These are phyloP conservation scores for Micromonas commoda DNA, from an alignment of 139 green algal genomes.

Conservation along the genomic window DNA sequence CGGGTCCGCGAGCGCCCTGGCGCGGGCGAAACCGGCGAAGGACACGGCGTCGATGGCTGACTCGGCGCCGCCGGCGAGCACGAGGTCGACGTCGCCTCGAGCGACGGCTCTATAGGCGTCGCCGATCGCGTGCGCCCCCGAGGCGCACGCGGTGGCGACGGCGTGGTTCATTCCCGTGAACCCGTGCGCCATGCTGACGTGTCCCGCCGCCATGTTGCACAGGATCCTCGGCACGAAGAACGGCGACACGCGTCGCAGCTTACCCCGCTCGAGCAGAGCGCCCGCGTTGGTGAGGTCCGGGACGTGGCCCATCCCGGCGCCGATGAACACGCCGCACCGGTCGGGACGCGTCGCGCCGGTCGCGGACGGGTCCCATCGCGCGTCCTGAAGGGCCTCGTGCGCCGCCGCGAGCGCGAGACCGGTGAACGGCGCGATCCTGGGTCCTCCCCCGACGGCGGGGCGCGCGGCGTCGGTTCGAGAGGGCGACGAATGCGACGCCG, in stretches of 20 bases:
- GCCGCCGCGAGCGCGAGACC: constrained; percentile 7
- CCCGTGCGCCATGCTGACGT: constrained; percentile 71
- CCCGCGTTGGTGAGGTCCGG: constrained; percentile 67
- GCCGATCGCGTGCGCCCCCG: constrained; percentile 58
- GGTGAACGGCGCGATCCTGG: constrained; percentile 27
- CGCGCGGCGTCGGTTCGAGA: background rate
- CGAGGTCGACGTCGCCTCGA: constrained; percentile 74
- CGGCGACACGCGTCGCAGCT: constrained; percentile 63
- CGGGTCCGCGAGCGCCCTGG: constrained; percentile 55
- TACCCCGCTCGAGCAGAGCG: constrained; percentile 36
- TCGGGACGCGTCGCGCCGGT: constrained; percentile 18
- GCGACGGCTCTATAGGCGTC: constrained; percentile 78
- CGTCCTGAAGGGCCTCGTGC: constrained; percentile 48
- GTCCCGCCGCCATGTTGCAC: constrained; percentile 83
- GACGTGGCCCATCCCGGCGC: constrained; percentile 78
- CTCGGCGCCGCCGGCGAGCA: constrained; percentile 62
- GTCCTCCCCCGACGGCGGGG: constrained; percentile 26
- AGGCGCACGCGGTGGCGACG: constrained; percentile 63
- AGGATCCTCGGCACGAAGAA: constrained; percentile 90
- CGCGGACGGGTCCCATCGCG: constrained; percentile 39
- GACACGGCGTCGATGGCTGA: constrained; percentile 79
- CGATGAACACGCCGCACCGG: constrained; percentile 71
- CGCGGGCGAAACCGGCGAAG: constrained; percentile 70
- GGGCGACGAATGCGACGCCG: background rate
- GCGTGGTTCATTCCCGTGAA: constrained; percentile 72